Evolutionary conservation across 352 stramenopile species (phyloP), one percentile per base, ranked within the genome.

Genomic region (Phytophthora sp.): DNA sequence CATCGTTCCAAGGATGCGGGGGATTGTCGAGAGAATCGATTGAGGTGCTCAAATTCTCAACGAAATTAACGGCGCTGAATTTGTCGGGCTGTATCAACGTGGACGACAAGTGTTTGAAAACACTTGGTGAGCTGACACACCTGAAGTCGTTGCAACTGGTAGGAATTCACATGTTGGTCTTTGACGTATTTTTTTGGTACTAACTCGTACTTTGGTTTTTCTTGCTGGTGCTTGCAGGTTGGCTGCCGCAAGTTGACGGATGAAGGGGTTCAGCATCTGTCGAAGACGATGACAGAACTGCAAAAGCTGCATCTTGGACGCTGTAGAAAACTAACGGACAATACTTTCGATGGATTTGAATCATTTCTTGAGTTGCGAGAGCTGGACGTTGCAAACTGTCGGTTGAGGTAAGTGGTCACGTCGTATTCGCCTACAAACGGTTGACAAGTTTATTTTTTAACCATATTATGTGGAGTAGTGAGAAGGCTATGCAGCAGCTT

Each of bases 91-190:
- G 86, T 47, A 55, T 63, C 1, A 83, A 80, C 36, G 69, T 93
- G 29, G 79, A 91, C 54, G 80, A 93, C 27, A 72, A 72, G 23
- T 82, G 70, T 36, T 15, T 93, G 8, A 57, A 84, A 8, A 66
- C 71, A 11, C 47, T 94, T 8, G 24, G 77, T 9, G 65, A 55
- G 0, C 44, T 90, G 12, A 56, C 65, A 41, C 57, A 66, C 4
- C 64, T 94, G 11, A 75, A 72, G 53, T 72, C 31, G 1, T 65
- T 94, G 7, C 57, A 91, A 63, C 46, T 94, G 73, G 85, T 94
- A 69, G 30, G 76, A 24, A 33, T n/a, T n/a, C n/a, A n/a, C n/a
- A n/a, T n/a, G n/a, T n/a, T n/a, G n/a, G n/a, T n/a, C n/a, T n/a
- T n/a, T n/a, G n/a, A n/a, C n/a, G n/a, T n/a, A n/a, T n/a, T n/a